Base-by-base conservation (phyloP, 805 yeast species). In the Saturnispora sekii region DNA sequence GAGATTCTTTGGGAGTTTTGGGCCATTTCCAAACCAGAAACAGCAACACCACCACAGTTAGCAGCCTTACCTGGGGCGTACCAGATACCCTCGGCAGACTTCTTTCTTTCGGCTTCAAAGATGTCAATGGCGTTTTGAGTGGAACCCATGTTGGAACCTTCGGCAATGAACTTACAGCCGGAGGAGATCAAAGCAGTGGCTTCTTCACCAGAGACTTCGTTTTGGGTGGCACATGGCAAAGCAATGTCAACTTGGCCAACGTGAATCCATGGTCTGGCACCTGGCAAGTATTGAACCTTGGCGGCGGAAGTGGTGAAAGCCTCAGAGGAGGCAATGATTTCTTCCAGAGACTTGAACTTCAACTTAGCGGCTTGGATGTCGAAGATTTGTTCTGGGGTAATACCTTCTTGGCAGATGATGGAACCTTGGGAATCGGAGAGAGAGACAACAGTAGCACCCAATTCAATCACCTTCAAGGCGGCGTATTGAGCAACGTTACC, bases 401-500 rank as follows among this genome's bases (percentile, higher is more conserved):
- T 81, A 67, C 97, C 97, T 46, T 70, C 65, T 64, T 79, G 80
- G 52, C 82, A 72, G 54, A 89, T 73, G 62, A 85, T 82, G 49
- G 89, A 58, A 69, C 98, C 98, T 73, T 83, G 83, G 46, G 97
- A 90, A 72, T 90, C 98, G 48, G 96, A 87, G 55, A 90, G 75
- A 33, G 96, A 86, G 43, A 90, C 84, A 60, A 90, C 97, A 51
- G 78, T 81, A 61, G 95, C 97, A 59, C 98, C 98, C 59, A 93
- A 79, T 76, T 93, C 97, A 53, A 90, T 87, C 54, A 83, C 94
- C 78, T 90, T 90, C 66, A 90, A 76, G 48, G 98, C 98, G 61
- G 98, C 98, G 73, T 77, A 90, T 75, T 90, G 98, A 50, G 98
- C 98, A 66, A 90, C 98, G 72, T 90, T 90, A 72, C 98, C 98